Evolutionary conservation across 352 stramenopile species (phyloP).

Genomic region (Saprolegnia diclina): DNA sequence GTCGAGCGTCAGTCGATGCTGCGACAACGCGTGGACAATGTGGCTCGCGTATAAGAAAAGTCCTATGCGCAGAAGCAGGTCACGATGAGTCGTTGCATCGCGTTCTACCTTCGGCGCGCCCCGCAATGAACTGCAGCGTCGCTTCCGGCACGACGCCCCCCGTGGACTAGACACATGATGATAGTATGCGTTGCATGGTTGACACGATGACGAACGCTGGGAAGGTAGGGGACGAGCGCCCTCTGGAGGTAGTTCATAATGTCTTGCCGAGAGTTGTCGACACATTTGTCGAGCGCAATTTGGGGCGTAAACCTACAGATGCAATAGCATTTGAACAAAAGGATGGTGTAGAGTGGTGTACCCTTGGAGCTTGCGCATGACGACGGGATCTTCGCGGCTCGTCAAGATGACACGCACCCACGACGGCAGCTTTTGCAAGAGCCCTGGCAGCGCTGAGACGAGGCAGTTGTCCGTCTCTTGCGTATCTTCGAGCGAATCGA

Average conservation of each 20-base stretch:
- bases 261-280: constrained; percentile 10
- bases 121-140: constrained; percentile 18
- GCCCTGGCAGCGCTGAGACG: constrained; percentile 47
- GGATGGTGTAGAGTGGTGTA: constrained; percentile 32
- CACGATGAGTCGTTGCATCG: no score
- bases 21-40: constrained; percentile 56
- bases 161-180: not conserved
- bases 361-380: constrained; percentile 52
- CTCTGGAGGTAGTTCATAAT: constrained; percentile 14
- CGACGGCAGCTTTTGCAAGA: constrained; percentile 46
- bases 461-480: constrained; percentile 42
- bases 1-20: constrained; percentile 42
- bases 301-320: constrained; percentile 14
- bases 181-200: not conserved
- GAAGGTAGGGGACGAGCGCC: constrained; percentile 6
- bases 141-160: not conserved
- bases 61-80: no score
- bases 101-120: constrained; percentile 20
- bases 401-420: constrained; percentile 65
- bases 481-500: constrained; percentile 36
- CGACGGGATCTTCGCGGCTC: constrained; percentile 53
- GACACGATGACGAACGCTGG: not conserved
- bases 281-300: constrained; percentile 23
- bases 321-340: not conserved
- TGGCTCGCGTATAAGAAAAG: constrained; percentile 73